These are phyloP conservation scores for Staphylotrichum longicolle DNA, from an alignment of 495 filamentous ascomycete genomes.

Conservation along the genomic window DNA sequence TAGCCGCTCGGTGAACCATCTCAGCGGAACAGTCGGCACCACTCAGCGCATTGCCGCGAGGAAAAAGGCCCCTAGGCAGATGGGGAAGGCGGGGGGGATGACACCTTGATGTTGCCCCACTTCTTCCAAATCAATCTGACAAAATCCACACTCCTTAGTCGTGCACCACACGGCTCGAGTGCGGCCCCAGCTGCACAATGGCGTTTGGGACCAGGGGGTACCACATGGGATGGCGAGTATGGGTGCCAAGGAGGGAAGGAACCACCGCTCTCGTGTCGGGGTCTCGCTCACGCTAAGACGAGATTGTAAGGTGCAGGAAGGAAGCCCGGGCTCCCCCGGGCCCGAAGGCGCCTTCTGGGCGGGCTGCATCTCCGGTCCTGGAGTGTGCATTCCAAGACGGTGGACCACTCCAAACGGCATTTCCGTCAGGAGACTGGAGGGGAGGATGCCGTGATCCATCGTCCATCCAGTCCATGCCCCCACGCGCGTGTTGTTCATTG, in stretches of 20 bases:
- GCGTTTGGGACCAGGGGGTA: not conserved
- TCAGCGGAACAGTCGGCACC: slow-evolving; percentile 7
- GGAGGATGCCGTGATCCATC: too few relatives aligned
- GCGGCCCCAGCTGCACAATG: not conserved
- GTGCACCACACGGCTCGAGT: not conserved
- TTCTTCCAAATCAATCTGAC: not conserved
- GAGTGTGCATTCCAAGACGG: not conserved
- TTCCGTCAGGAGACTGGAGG: not conserved
- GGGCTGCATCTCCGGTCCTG: not conserved
- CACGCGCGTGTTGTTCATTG: too few relatives aligned
- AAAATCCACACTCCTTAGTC: slow-evolving; percentile 1
- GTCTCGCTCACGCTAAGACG: not conserved
- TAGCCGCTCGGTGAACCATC: not conserved
- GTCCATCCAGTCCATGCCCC: too few relatives aligned
- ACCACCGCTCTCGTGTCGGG: not conserved
- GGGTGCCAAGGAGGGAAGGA: slow-evolving; percentile 11
- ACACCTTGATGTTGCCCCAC: not conserved
- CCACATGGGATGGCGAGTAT: too few relatives aligned
- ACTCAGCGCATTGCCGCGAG: not conserved
- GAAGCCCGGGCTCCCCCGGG: not conserved
- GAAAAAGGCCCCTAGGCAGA: not conserved
- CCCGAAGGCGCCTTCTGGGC: not conserved
- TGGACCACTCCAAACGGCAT: slow-evolving; percentile 1
- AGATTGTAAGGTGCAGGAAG: slow-evolving; percentile 6
- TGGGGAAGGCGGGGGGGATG: not conserved